Base-by-base conservation (phyloP, 345 rosid species). In the Pistacia integerrima region DNA sequence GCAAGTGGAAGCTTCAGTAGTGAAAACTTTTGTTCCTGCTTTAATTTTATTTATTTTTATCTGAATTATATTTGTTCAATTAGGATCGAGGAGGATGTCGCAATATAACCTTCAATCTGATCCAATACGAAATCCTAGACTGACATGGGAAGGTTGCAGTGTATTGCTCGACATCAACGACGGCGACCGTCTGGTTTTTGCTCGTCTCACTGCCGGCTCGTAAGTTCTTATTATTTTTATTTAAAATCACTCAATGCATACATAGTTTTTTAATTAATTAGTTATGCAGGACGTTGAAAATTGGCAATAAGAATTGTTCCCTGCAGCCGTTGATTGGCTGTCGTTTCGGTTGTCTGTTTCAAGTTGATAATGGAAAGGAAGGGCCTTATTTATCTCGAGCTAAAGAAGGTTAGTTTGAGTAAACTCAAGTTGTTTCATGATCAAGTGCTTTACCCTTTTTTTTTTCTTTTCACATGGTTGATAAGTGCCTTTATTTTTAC, bases 131-230 rank as follows among this genome's bases (percentile, higher is more conserved):
- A 83, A 86, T 75, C 82, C 82, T n/a, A 88, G 93, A 87, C 79
- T 89, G 3, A 90, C 99, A 46, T 84, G 88, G 91, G 97, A 96
- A 87, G 97, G 94, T 75, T 91, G 94, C 90, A 93, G 94, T 61
- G 99, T 91, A 7, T 79, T 96, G 90, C 98, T 96, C 55, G 99
- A 93, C 79, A 82, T 96, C 74, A 96, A 96, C 76, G 94, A 96
- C n/a, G 98, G 99, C 44, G 99, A 93, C 75, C 97, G 98, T 61
- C 83, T 96, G 67, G 97, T 96, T 76, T 96, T 96, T 70, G 91
- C 97, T 58, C 92, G 99, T 65, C 92, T 93, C 77, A 88, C 98
- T 0, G 65, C 92, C 68, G 92, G 87, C 87, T 86, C 97, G 98
- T 93, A 73, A 82, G 94, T 82, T 48, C n/a, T 36, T 65, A 59